Evolutionary conservation across 1,284 basidiomycete species (phyloP).

Genomic region (Cryptococcus jaspeensis): DNA sequence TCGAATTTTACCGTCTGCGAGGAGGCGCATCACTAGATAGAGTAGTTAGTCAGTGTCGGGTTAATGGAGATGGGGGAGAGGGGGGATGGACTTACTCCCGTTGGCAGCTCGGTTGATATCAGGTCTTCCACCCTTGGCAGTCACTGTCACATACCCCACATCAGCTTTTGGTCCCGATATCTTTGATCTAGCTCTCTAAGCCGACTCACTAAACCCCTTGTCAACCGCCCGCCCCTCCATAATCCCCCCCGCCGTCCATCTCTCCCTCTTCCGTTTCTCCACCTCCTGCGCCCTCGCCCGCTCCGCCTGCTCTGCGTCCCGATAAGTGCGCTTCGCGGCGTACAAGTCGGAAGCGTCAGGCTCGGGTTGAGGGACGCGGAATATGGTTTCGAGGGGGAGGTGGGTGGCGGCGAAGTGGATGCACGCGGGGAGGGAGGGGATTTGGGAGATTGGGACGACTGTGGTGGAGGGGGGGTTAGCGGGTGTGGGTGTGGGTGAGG

Average conservation of each 20-base stretch:
- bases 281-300: constrained; percentile 58
- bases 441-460: constrained; percentile 86
- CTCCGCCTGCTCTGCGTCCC: constrained; percentile 49
- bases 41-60: not conserved
- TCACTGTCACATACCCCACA: constrained; percentile 53
- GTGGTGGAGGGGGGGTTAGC: constrained; percentile 8
- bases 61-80: not conserved
- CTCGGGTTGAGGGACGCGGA: constrained; percentile 54
- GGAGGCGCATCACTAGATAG: constrained; percentile 69
- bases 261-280: constrained; percentile 66
- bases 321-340: constrained; percentile 41
- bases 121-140: constrained; percentile 82
- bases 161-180: not conserved
- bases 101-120: constrained; percentile 87
- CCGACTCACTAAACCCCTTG: constrained; percentile 62
- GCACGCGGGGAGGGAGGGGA: constrained; percentile 75
- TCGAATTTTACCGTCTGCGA: constrained; percentile 72
- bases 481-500: not conserved
- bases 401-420: constrained; percentile 66
- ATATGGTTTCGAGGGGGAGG: constrained; percentile 73
- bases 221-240: constrained; percentile 71
- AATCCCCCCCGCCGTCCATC: constrained; percentile 61
- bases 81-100: constrained; percentile 59
- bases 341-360: constrained; percentile 47
- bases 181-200: too few relatives aligned